Evolutionary conservation across 1,139 yeast species (phyloP).

Genomic region (Diutina rugosa): DNA sequence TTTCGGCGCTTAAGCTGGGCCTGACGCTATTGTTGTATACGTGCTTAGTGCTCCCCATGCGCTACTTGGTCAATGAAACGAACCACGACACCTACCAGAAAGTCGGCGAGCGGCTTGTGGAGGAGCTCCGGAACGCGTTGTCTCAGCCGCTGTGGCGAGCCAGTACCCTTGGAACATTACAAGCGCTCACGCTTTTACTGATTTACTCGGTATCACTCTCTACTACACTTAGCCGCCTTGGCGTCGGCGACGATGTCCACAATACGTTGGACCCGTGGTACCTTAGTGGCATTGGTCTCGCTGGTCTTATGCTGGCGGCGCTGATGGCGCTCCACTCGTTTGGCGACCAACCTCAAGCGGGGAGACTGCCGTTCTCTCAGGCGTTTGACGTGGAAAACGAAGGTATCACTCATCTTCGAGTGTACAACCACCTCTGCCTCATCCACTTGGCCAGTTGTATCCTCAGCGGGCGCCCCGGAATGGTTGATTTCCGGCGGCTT

Average conservation of each 20-base stretch:
- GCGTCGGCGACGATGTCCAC: constrained; percentile 14
- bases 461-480: constrained; percentile 61
- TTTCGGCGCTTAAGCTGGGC: background rate
- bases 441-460: constrained; percentile 61
- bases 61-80: background rate
- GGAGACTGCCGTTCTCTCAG: background rate
- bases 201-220: constrained; percentile 50
- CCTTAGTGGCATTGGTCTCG: constrained; percentile 43
- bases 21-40: constrained; percentile 1
- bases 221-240: constrained; percentile 11
- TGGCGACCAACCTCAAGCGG: constrained; percentile 11
- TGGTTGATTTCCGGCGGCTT: constrained; percentile 50
- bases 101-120: background rate
- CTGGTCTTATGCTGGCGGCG: constrained; percentile 39
- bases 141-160: background rate
- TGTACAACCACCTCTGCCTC: constrained; percentile 63
- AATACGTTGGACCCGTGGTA: constrained; percentile 46
- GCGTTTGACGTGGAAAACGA: constrained; percentile 20
- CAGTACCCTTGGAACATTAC: constrained; percentile 42
- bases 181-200: constrained; percentile 48
- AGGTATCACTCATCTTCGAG: constrained; percentile 38
- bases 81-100: background rate
- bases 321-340: constrained; percentile 11
- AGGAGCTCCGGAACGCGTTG: background rate
- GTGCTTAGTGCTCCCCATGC: background rate